phyloP scores from a whole-genome alignment of 1,284 basidiomycete species.

The Porodaedalea pini region DNA sequence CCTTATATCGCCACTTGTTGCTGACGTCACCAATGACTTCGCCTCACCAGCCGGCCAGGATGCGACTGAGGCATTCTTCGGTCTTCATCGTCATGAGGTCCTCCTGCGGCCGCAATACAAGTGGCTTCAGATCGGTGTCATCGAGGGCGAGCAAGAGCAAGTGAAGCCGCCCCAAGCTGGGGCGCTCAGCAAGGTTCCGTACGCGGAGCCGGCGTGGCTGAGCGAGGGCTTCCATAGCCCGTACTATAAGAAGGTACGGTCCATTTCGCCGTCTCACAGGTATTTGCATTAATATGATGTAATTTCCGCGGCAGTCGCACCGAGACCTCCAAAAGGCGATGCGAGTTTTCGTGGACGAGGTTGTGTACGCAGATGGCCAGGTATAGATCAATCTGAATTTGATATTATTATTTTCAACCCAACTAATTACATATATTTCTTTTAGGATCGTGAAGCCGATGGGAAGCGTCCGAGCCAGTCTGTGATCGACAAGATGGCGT shows the following conservation, averaged over 20 bases:
- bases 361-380: constrained; percentile 49
- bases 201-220: constrained; percentile 82
- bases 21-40: constrained; percentile 1
- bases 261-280: background rate
- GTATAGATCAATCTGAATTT: constrained; percentile 25
- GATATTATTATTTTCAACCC: background rate
- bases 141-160: constrained; percentile 62
- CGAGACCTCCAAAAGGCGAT: constrained; percentile 44
- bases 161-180: constrained; percentile 54
- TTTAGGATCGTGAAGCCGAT: constrained; percentile 66
- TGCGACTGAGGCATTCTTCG: constrained; percentile 83
- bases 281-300: background rate
- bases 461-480: constrained; percentile 67
- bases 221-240: constrained; percentile 63
- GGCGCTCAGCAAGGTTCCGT: constrained; percentile 68
- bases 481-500: constrained; percentile 73
- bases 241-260: constrained; percentile 64
- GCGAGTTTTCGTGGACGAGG: constrained; percentile 48
- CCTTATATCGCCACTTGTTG: background rate
- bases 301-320: constrained; percentile 37
- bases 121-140: constrained; percentile 65
- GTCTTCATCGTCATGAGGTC: constrained; percentile 78
- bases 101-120: constrained; percentile 71
- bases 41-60: constrained; percentile 65
- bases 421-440: constrained; percentile 6